phyloP scores from a whole-genome alignment of 2,329 filamentous ascomycete species.

The Nectriaceae sp. region DNA sequence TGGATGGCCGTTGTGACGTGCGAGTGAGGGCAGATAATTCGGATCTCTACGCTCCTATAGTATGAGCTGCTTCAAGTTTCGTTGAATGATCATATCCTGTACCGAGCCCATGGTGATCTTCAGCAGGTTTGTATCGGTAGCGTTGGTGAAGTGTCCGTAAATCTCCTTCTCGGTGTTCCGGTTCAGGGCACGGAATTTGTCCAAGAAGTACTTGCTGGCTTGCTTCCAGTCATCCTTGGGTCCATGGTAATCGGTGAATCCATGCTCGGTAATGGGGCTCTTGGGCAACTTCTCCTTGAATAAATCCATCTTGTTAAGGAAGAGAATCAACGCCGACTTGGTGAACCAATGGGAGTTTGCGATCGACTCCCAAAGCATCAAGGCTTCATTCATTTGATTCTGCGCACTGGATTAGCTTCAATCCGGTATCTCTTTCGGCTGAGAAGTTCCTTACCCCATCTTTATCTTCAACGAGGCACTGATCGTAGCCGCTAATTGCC shows the following conservation, averaged over 20 bases:
- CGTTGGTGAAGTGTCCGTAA: constrained; percentile 64
- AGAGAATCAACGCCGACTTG: constrained; percentile 78
- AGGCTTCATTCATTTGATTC: constrained; percentile 90
- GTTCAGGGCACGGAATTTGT: constrained; percentile 78
- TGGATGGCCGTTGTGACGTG: too few species aligned
- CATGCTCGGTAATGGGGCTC: constrained; percentile 71
- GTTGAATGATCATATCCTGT: constrained; percentile 86
- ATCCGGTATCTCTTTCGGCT: neutral
- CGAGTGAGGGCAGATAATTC: neutral
- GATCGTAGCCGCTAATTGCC: constrained; percentile 94
- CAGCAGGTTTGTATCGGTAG: constrained; percentile 70
- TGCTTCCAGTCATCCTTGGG: constrained; percentile 71
- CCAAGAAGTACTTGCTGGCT: constrained; percentile 78
- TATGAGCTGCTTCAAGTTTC: constrained; percentile 78
- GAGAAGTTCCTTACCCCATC: constrained; percentile 70
- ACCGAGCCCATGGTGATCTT: constrained; percentile 87
- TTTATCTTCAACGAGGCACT: constrained; percentile 93
- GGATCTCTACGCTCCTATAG: constrained; percentile 24
- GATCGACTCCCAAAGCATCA: constrained; percentile 86
- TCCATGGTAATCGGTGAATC: constrained; percentile 78
- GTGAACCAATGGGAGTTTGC: constrained; percentile 87
- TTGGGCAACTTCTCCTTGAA: constrained; percentile 75
- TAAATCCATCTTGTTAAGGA: constrained; percentile 86
- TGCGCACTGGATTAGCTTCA: constrained; percentile 35
- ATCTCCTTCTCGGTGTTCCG: constrained; percentile 66